Conservation (phyloP, 1,284 basidiomycete species). For the Pseudozyma tsukubaensis region DNA sequence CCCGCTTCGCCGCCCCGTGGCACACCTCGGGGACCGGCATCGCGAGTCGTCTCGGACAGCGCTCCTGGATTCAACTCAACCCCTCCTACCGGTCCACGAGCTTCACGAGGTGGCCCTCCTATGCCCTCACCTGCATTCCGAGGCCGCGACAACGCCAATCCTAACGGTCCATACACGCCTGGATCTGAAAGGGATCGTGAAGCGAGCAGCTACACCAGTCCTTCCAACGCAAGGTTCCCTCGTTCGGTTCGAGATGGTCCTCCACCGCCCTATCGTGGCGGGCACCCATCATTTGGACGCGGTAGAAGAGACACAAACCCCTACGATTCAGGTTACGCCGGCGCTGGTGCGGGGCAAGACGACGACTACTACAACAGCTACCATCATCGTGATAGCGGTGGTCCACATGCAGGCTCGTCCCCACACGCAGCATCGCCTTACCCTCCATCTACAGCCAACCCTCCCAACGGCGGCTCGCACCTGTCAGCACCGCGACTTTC, state of each 20-base stretch:
- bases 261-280: constrained; percentile 25
- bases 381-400: constrained; percentile 6
- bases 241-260: constrained; percentile 17
- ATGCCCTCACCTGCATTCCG: constrained; percentile 18
- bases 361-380: neutral
- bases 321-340: constrained; percentile 21
- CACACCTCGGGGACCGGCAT: constrained; percentile 23
- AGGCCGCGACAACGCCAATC: constrained; percentile 16
- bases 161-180: constrained; percentile 22
- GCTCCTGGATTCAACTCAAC: constrained; percentile 23
- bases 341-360: constrained; percentile 1
- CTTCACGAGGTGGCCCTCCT: constrained; percentile 21
- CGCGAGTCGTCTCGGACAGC: constrained; percentile 6
- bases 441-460: constrained; percentile 24
- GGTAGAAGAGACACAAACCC: constrained; percentile 28
- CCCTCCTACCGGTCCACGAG: constrained; percentile 38
- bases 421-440: constrained; percentile 34
- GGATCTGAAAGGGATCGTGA: constrained; percentile 32
- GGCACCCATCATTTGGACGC: constrained; percentile 26
- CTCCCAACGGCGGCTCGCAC: neutral
- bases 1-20: constrained; percentile 10
- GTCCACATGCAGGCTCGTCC: constrained; percentile 18
- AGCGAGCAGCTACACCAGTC: constrained; percentile 20
- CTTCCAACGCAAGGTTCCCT: constrained; percentile 15
- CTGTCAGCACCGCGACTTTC: constrained; percentile 24